A percentile compares a stretch with the other conserved stretches of the same genome.
phyloP scores from a whole-genome alignment of 208 protist species.

The Acanthamoeba lenticulata region DNA sequence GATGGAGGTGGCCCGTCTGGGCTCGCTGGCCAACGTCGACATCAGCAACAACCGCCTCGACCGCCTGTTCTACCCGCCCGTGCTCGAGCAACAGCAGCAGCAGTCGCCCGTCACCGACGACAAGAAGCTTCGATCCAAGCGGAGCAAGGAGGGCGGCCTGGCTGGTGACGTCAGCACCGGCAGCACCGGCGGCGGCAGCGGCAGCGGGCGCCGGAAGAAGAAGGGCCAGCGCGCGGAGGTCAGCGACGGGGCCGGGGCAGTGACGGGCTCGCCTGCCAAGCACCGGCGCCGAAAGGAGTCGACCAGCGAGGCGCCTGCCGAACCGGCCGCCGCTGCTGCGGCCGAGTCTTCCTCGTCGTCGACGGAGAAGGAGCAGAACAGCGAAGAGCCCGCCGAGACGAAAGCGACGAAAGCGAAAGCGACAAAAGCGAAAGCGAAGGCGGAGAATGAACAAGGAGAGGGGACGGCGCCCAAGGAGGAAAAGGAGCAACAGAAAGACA shows the following conservation, averaged over 20 bases:
- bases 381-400: background rate
- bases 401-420: background rate
- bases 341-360: too few species aligned
- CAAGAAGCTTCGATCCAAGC: background rate
- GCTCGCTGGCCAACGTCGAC: conserved; percentile 6
- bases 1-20: background rate
- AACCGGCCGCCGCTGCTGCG: background rate
- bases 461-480: background rate
- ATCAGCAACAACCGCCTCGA: conserved; percentile 50
- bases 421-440: background rate
- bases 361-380: background rate
- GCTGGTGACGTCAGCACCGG: background rate
- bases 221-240: background rate
- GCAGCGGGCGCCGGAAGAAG: background rate
- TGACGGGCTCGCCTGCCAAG: background rate
- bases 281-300: background rate
- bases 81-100: background rate
- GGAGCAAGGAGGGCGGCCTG: background rate
- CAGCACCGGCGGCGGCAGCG: background rate
- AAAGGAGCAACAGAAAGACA: background rate
- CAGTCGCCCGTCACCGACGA: background rate
- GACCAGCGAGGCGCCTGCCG: background rate
- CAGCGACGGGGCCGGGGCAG: background rate
- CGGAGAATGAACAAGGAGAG: background rate
- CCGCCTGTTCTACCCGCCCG: conserved; percentile 3